Base-by-base conservation (phyloP, 2,329 filamentous ascomycete genomes). In the Calonectria multiphialidica region DNA sequence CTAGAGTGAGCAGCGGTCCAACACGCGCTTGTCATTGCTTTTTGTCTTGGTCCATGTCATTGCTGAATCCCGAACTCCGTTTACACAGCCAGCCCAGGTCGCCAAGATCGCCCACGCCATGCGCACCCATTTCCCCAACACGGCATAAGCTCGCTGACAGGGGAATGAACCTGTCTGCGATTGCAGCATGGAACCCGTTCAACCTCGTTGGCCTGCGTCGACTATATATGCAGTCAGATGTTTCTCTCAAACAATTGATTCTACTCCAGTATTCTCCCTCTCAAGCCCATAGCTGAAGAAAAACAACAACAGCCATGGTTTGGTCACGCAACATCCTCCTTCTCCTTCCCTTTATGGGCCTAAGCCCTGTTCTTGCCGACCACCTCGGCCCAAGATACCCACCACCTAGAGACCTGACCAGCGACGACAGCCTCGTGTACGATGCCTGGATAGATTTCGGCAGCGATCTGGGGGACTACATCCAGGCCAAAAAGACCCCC, bases 361-460 rank as follows among this genome's bases (percentile, higher is more conserved):
- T 47, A 2, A 15, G 33, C 21, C 30, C 30, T 13, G 44, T 40
- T 8, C n/a, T 49, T 2, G 70, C 70, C 13, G 63, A 74, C 23
- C 53, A 59, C 18, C 42, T 74, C 2, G 72, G 72, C 13, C 67
- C 70, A 3, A n/a, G 70, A 66, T 73, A 68, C 53, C 71, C 71
- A 33, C 66, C 67, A 13, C 72, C 72, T 9, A 15, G 25, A 5
- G 64, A 73, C 44, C 28, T 73, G 30, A 68, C 63, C 16, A 71
- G 64, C 59, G 50, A 73, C 18, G 35, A 44, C 23, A 71, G 68
- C 33, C 33, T 68, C 23, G 65, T 73, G 25, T 18, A 45, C 12
- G 49, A 37, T 16, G 57, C 53, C 21, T 73, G 71, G 71, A 30
- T 40, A 1, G 53, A 53, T 13, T 45, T 73, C n/a, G 63, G 47